Base-by-base conservation (phyloP, 345 rosid genomes). In the Gossypium anomalum region DNA sequence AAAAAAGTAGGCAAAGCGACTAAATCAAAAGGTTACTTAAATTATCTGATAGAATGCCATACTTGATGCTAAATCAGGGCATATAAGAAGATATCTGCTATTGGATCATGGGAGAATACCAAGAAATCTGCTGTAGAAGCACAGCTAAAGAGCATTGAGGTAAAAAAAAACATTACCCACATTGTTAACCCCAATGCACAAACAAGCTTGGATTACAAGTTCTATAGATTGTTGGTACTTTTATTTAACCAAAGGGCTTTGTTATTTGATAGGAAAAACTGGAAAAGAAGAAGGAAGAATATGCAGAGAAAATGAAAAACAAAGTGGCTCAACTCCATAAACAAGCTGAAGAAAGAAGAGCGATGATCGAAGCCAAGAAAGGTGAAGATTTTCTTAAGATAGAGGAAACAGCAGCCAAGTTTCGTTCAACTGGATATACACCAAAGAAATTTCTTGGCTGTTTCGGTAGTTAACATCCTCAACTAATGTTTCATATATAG, bases 311-410 rank as follows among this genome's bases (percentile, higher is more conserved):
- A 81, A 78, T 79, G 78, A 90, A 82, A 72, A 89, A 90, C 80
- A 87, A 80, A 79, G 71, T 81, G 48, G 90, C 92, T 0, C 89
- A 87, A 72, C 79, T 90, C 44, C 88, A 82, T 74, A 89, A 64
- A 80, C 79, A 69, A 20, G 90, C 97, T 1, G 96, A 90, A 70
- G 94, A 86, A 25, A 92, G 83, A 82, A 87, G 87, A 82, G 92
- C 87, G 10, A 58, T 60, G 56, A 66, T 87, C 34, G 87, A 90
- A 69, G 92, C 94, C 48, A 79, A 77, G 67, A 61, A 83, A 53
- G 83, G 74, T 4, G 83, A 87, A 78, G 83, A 86, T 9, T 27
- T 78, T 66, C 78, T 79, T 45, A 85, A 90, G 67, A 67, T 89
- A 9, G 81, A 82, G 65, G 88, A 90, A 78, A 80, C 82, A 2